These are phyloP conservation scores for Penicillium riverlandense DNA, from an alignment of 495 filamentous ascomycete species.

Conservation along the genomic window DNA sequence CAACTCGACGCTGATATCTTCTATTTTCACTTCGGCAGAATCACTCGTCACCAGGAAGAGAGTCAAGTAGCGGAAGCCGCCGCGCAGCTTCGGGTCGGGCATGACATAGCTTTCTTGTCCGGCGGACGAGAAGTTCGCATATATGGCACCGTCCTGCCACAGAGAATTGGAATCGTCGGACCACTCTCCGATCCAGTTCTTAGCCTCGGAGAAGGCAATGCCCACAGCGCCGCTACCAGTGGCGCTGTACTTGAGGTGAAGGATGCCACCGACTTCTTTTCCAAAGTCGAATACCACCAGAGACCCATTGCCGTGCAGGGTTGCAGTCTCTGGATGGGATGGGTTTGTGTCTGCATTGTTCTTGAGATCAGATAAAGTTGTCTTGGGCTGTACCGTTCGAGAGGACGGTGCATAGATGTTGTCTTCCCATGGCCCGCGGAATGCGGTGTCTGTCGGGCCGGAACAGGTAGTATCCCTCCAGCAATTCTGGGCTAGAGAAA, in stretches of 20 bases:
- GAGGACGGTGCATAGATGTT: constrained; percentile 54
- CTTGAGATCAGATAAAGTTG: constrained; percentile 32
- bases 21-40: constrained; percentile 29
- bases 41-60: constrained; percentile 38
- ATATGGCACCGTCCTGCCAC: constrained; percentile 48
- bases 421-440: constrained; percentile 52
- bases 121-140: constrained; percentile 39
- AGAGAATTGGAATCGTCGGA: constrained; percentile 53
- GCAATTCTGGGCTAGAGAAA: constrained; percentile 31
- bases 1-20: constrained; percentile 40
- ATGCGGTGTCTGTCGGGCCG: constrained; percentile 43
- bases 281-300: constrained; percentile 51
- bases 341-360: constrained; percentile 20
- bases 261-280: constrained; percentile 50
- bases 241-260: constrained; percentile 41
- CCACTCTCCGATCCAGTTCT: constrained; percentile 53
- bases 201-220: constrained; percentile 56
- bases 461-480: constrained; percentile 52
- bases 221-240: constrained; percentile 43
- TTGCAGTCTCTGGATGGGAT: constrained; percentile 19
- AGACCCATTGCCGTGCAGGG: constrained; percentile 38
- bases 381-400: constrained; percentile 43
- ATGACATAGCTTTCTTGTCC: constrained; percentile 42
- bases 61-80: constrained; percentile 56
- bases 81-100: constrained; percentile 46